These are phyloP conservation scores for Ambrosiella cleistominuta DNA, from an alignment of 2,329 filamentous ascomycete species.

Conservation along the genomic window DNA sequence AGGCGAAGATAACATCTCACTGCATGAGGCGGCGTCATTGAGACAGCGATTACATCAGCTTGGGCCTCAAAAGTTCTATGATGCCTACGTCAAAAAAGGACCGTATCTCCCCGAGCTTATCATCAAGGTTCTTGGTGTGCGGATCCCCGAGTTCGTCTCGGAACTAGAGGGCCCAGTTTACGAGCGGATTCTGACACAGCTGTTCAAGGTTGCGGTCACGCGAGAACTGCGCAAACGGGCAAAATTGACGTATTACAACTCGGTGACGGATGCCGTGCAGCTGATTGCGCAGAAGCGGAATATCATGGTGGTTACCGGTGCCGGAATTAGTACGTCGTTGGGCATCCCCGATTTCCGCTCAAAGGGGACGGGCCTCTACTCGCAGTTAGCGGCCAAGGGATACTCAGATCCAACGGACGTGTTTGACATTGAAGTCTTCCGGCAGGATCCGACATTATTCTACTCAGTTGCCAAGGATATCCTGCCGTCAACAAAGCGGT, in stretches of 20 bases:
- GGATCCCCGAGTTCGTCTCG: constrained; percentile 4
- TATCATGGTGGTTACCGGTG: constrained; percentile 86
- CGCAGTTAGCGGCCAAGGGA: constrained; percentile 62
- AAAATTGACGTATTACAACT: constrained; percentile 66
- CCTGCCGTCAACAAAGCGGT: constrained; percentile 60
- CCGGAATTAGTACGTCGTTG: constrained; percentile 88
- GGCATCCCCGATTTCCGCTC: constrained; percentile 96
- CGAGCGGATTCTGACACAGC: constrained; percentile 13
- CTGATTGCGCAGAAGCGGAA: constrained; percentile 60
- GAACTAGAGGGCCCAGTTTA: constrained; percentile 5
- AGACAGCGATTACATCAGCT: constrained; percentile 8
- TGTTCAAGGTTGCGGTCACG: constrained; percentile 61
- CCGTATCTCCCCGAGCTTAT: background rate
- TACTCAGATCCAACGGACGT: constrained; percentile 79
- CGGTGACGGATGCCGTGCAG: constrained; percentile 68
- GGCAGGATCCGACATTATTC: constrained; percentile 73
- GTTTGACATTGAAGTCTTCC: constrained; percentile 79
- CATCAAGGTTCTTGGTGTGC: constrained; percentile 7
- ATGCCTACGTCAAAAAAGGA: constrained; percentile 3
- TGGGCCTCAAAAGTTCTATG: constrained; percentile 3
- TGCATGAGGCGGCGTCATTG: background rate
- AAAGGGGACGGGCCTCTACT: constrained; percentile 80
- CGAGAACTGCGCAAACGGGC: constrained; percentile 67
- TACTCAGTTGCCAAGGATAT: constrained; percentile 86
- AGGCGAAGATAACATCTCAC: background rate